Evolutionary conservation across 1,139 yeast genomes (phyloP).

Genomic region (Suhomyces taliae): DNA sequence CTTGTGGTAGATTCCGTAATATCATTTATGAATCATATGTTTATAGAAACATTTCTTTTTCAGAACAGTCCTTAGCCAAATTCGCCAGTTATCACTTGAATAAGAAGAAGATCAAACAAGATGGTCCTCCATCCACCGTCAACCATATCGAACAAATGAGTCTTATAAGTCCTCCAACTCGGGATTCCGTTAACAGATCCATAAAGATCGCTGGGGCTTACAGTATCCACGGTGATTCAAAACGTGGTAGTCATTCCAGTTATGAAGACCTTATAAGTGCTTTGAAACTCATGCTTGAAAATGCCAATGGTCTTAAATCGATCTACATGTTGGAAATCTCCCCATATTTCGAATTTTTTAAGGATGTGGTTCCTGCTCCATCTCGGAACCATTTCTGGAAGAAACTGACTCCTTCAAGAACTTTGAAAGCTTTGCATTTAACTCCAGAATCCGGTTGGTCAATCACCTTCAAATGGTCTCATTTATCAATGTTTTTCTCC

Average conservation of each 20-base stretch:
- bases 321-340: conserved; percentile 44
- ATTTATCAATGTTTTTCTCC: conserved; percentile 27
- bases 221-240: conserved; percentile 26
- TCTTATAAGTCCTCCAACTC: conserved; percentile 38
- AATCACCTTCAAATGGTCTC: conserved; percentile 39
- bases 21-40: conserved; percentile 38
- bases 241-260: conserved; percentile 16
- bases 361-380: conserved; percentile 13
- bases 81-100: conserved; percentile 32
- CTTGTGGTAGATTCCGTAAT: conserved; percentile 37
- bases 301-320: conserved; percentile 33
- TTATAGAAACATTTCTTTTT: conserved; percentile 33
- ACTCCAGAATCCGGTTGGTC: conserved; percentile 52
- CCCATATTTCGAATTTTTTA: conserved; percentile 51
- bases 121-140: conserved; percentile 31
- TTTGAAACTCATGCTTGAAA: conserved; percentile 26
- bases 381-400: conserved; percentile 9
- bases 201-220: conserved; percentile 44
- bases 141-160: conserved; percentile 30
- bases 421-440: conserved; percentile 24
- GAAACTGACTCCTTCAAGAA: conserved; percentile 21
- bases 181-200: conserved; percentile 21
- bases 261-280: conserved; percentile 30
- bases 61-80: conserved; percentile 26
- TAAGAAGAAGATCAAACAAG: conserved; percentile 8